Evolutionary conservation across 768 basidiomycete genomes (phyloP), one percentile per base, ranked within the genome.

Genomic region (Lactifluus rugatus): DNA sequence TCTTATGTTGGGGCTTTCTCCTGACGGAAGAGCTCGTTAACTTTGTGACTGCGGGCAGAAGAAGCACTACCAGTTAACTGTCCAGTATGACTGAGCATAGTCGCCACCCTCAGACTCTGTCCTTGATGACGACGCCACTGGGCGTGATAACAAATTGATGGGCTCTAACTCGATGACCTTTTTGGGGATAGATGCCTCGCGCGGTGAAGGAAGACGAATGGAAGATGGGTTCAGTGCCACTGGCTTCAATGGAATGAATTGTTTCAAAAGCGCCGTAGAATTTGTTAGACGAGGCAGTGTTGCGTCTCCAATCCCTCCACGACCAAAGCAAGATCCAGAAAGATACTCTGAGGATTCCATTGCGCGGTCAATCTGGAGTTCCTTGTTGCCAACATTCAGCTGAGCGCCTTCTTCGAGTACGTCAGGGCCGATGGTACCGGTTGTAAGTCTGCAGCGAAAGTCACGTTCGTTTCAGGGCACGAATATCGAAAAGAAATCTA

Each of bases 1-100:
- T 93, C 73, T 78, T 88, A 65, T 84, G 81, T 52, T 80, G 72
- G 13, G 75, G 80, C 64, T 84, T 87, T 37, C 90, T 79, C 89
- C 90, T 89, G 56, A 5, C 25, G 39, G 48, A 46, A 53, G 49
- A 37, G 50, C 42, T 39, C 4, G 53, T 56, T 47, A 65, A n/a
- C 23, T 16, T 13, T 19, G 21, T n/a, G 48, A 26, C 28, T 21
- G n/a, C 42, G 28, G 2, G 16, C 41, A 60, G 46, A 9, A 45
- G 19, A 5, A 44, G 49, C 21, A 56, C 73, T 61, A 85, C 87
- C 87, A 87, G 66, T 85, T 85, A 16, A 78, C 87, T 10, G 79
- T 79, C 86, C 87, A 89, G 65, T 76, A 78, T 16, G 74, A 74
- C 42, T 74, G 68, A 17, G 25, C 21, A 2, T 47, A 36, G 16